Evolutionary conservation across 306 rosid genomes (phyloP).

Genomic region (Nissolia schottii): DNA sequence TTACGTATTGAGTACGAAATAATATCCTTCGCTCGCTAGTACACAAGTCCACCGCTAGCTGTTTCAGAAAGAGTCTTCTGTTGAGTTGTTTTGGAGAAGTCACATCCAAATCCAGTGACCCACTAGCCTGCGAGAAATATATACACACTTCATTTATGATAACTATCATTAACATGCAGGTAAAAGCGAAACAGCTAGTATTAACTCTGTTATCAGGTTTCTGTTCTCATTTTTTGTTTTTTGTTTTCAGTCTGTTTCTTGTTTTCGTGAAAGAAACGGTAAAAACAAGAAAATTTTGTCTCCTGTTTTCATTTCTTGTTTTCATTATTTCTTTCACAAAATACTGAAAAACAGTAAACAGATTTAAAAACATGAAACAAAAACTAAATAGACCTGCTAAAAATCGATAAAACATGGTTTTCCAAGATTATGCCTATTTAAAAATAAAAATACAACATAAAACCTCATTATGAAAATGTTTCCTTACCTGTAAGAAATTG

Average conservation of each 20-base stretch:
- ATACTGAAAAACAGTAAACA: too few species aligned
- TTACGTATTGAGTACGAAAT: slow-evolving; percentile 90
- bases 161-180: neutral
- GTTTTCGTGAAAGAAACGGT: too few species aligned
- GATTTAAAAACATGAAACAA: too few species aligned
- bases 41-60: slow-evolving; percentile 84
- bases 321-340: too few species aligned
- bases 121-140: slow-evolving; percentile 66
- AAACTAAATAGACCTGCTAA: too few species aligned
- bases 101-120: slow-evolving; percentile 88
- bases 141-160: neutral
- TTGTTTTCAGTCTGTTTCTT: too few species aligned
- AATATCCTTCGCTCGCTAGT: slow-evolving; percentile 80
- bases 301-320: too few species aligned
- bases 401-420: neutral
- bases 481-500: slow-evolving; percentile 75
- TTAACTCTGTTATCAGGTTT: too few species aligned
- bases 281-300: too few species aligned
- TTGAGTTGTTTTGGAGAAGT: slow-evolving; percentile 91
- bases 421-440: neutral
- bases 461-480: neutral
- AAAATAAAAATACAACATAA: neutral
- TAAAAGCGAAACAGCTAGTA: neutral
- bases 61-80: slow-evolving; percentile 81
- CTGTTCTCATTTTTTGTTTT: too few species aligned